Conservation (phyloP, 805 yeast species). For the Metschnikowia lochheadii region DNA sequence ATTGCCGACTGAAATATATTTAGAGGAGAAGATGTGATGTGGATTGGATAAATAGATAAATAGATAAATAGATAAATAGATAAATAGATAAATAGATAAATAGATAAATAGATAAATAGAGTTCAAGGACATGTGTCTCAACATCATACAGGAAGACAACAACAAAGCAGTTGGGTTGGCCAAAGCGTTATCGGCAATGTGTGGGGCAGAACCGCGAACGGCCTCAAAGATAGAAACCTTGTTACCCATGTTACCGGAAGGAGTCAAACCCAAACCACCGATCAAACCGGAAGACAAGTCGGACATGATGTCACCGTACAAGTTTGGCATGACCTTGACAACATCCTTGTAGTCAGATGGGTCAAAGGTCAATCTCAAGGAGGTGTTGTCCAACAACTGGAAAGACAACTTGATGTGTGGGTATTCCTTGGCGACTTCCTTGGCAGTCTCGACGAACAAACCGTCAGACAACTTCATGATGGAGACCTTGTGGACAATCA, state of each 20-base stretch:
- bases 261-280: conserved; percentile 98
- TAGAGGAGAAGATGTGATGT: too few relatives aligned
- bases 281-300: conserved; percentile 96
- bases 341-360: conserved; percentile 83
- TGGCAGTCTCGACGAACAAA: conserved; percentile 87
- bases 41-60: too few relatives aligned
- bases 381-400: conserved; percentile 94
- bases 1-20: too few relatives aligned
- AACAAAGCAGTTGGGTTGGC: conserved; percentile 98
- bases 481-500: conserved; percentile 97
- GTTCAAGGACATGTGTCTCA: conserved; percentile 93
- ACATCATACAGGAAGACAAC: conserved; percentile 97
- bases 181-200: conserved; percentile 96
- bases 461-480: conserved; percentile 98
- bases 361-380: conserved; percentile 82
- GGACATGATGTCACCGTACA: conserved; percentile 98
- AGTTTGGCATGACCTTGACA: conserved; percentile 98
- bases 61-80: too few relatives aligned
- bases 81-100: too few relatives aligned
- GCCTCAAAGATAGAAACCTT: conserved; percentile 98
- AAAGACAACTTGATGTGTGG: conserved; percentile 81
- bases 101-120: too few relatives aligned
- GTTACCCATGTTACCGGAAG: conserved; percentile 99
- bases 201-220: conserved; percentile 99
- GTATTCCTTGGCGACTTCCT: conserved; percentile 84